These are phyloP conservation scores for Gaeumannomyces tritici DNA, from an alignment of 2,329 filamentous ascomycete species.

Conservation along the genomic window DNA sequence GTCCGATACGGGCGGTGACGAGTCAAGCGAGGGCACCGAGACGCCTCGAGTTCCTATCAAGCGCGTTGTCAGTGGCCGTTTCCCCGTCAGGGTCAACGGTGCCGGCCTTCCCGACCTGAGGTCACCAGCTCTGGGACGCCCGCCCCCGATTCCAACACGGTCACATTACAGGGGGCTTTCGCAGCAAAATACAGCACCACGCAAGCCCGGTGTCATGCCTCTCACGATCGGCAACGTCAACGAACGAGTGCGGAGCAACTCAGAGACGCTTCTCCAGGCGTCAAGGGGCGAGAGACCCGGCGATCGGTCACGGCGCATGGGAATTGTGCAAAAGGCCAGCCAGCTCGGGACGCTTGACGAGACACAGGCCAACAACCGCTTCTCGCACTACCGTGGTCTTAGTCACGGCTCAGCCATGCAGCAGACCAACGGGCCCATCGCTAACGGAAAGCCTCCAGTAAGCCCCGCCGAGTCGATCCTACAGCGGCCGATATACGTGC, in stretches of 20 bases:
- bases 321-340: slow-evolving; percentile 48
- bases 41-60: slow-evolving; percentile 60
- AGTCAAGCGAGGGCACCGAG: slow-evolving; percentile 65
- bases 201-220: slow-evolving; percentile 65
- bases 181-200: slow-evolving; percentile 53
- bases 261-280: slow-evolving; percentile 46
- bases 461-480: slow-evolving; percentile 49
- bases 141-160: slow-evolving; percentile 69
- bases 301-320: slow-evolving; percentile 49
- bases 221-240: slow-evolving; percentile 59
- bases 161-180: slow-evolving; percentile 74
- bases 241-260: slow-evolving; percentile 58
- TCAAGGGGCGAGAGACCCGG: slow-evolving; percentile 30
- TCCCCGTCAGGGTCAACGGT: slow-evolving; percentile 64
- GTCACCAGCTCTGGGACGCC: slow-evolving; percentile 56
- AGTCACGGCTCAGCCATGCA: slow-evolving; percentile 63
- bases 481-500: slow-evolving; percentile 52
- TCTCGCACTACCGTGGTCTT: slow-evolving; percentile 57
- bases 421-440: slow-evolving; percentile 25
- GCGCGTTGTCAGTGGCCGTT: slow-evolving; percentile 53
- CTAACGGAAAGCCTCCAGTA: slow-evolving; percentile 39
- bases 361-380: slow-evolving; percentile 51
- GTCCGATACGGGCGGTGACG: slow-evolving; percentile 46
- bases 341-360: slow-evolving; percentile 56
- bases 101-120: slow-evolving; percentile 57